Evolutionary conservation across 163 green algal species (phyloP).

Genomic region (Chlamydomonas reinhardtii): DNA sequence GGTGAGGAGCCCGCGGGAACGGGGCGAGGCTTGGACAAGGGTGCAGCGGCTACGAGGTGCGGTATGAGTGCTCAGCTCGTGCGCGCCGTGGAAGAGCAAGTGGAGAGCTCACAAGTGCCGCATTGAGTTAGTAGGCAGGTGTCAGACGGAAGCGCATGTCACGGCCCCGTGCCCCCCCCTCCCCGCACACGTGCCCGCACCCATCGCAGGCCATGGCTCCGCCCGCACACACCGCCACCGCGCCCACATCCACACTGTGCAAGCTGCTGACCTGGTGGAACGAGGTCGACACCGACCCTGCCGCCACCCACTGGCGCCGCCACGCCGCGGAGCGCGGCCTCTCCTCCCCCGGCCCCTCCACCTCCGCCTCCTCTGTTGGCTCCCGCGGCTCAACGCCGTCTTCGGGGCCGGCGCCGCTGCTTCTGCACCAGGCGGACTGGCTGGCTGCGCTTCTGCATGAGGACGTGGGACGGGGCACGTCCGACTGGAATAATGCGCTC

Average conservation of each 20-base stretch:
- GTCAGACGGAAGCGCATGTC: too few species aligned
- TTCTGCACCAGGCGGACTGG: slow-evolving; percentile 85
- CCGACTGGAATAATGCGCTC: slow-evolving; percentile 94
- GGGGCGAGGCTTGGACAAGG: too few species aligned
- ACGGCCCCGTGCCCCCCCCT: too few species aligned
- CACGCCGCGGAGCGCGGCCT: neutral
- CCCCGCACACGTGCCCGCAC: too few species aligned
- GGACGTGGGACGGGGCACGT: slow-evolving; percentile 41
- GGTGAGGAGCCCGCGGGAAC: too few species aligned
- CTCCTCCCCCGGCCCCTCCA: neutral
- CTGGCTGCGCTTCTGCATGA: slow-evolving; percentile 85
- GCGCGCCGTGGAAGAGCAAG: too few species aligned
- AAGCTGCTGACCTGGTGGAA: slow-evolving; percentile 88
- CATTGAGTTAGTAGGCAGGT: too few species aligned
- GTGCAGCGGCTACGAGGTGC: too few species aligned
- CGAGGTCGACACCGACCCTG: slow-evolving; percentile 54
- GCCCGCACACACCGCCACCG: slow-evolving; percentile 78
- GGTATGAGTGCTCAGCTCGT: too few species aligned
- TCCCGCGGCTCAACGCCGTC: neutral
- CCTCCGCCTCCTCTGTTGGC: neutral
- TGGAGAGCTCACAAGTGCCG: too few species aligned
- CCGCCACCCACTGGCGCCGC: slow-evolving; percentile 16
- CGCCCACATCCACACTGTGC: slow-evolving; percentile 85
- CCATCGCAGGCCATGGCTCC: slow-evolving; percentile 74
- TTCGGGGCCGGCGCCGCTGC: neutral